phyloP scores from a whole-genome alignment of 805 yeast species.

The Kuraishia borneana region DNA sequence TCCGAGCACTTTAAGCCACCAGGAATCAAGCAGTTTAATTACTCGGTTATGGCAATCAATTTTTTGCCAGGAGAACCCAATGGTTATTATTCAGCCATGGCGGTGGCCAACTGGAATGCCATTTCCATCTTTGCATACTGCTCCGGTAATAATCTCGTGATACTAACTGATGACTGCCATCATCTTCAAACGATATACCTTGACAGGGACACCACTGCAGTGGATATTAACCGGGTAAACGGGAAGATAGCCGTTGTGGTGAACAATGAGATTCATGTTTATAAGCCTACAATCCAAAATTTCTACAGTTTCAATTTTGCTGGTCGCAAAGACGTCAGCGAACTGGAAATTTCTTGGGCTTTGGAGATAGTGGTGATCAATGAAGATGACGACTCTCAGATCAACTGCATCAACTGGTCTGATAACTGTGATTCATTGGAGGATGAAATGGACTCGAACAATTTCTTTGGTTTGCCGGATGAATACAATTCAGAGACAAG shows the following conservation, averaged over 20 bases:
- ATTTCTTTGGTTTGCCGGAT: slow-evolving; percentile 18
- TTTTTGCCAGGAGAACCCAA: slow-evolving; percentile 86
- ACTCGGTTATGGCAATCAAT: slow-evolving; percentile 29
- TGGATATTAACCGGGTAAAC: slow-evolving; percentile 47
- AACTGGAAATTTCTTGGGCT: slow-evolving; percentile 19
- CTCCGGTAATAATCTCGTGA: slow-evolving; percentile 79
- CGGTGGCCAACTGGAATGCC: slow-evolving; percentile 55
- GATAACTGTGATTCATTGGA: slow-evolving; percentile 18
- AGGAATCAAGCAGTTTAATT: too few relatives aligned
- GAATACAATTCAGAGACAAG: slow-evolving; percentile 23
- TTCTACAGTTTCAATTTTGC: slow-evolving; percentile 21
- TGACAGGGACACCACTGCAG: slow-evolving; percentile 51
- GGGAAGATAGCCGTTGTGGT: slow-evolving; percentile 55
- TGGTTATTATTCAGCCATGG: slow-evolving; percentile 37
- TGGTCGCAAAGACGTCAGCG: slow-evolving; percentile 18
- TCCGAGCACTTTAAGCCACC: too few relatives aligned
- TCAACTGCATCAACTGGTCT: slow-evolving; percentile 23
- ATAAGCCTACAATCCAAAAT: slow-evolving; percentile 45
- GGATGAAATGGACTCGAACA: slow-evolving; percentile 13
- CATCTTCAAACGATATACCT: slow-evolving; percentile 71
- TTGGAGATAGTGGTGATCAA: slow-evolving; percentile 15
- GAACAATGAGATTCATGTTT: slow-evolving; percentile 31
- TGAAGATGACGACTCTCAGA: slow-evolving; percentile 10
- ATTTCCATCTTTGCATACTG: slow-evolving; percentile 62
- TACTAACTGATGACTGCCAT: slow-evolving; percentile 37